Conservation (phyloP, 495 filamentous ascomycete genomes). For the Sphaerosporella brunnea region DNA sequence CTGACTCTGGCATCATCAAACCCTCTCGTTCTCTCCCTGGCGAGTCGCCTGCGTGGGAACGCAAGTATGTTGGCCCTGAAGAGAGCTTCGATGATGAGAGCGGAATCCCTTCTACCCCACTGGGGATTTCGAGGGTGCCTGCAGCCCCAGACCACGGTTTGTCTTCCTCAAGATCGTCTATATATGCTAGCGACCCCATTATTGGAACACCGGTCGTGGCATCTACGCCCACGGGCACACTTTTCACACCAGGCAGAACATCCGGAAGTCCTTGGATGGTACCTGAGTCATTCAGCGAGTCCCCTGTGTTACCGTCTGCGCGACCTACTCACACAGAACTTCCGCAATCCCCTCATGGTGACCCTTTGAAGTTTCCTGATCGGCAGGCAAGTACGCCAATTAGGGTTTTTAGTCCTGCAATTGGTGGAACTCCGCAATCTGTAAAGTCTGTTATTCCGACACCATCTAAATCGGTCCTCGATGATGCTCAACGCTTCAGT, state of each 20-base stretch:
- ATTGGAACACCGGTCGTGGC: not conserved
- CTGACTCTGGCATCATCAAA: no score
- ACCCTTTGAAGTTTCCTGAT: not conserved
- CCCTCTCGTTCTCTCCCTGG: no score
- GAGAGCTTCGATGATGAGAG: no score
- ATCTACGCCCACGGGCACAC: not conserved
- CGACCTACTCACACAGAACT: not conserved
- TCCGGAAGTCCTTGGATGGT: not conserved
- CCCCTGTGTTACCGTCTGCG: not conserved
- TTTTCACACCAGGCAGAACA: not conserved
- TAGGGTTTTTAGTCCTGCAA: slow-evolving; percentile 3
- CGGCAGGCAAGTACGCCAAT: not conserved
- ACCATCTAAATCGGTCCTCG: not conserved
- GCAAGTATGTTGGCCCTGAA: no score
- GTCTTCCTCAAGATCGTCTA: no score
- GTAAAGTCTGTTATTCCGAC: not conserved
- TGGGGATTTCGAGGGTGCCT: no score
- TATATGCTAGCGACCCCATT: not conserved
- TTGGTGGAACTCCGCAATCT: not conserved
- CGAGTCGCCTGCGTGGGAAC: no score
- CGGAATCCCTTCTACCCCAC: no score
- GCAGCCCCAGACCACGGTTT: no score
- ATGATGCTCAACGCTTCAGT: not conserved
- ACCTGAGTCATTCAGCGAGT: not conserved
- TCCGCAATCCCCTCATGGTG: not conserved